These are phyloP conservation scores for Yamadazyma taylorii DNA, from an alignment of 1,139 yeast genomes.

Conservation along the genomic window DNA sequence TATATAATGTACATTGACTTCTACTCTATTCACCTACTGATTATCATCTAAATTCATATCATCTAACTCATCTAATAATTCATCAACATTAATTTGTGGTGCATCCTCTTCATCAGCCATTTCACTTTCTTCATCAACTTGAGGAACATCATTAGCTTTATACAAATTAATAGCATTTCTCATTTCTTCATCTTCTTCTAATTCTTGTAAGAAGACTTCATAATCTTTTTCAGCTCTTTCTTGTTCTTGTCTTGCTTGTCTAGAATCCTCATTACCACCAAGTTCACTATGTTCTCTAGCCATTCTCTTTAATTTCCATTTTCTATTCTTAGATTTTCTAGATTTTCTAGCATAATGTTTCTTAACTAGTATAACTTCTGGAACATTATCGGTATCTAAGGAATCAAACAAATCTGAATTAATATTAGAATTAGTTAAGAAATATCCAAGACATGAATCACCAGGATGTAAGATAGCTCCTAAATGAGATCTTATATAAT, in stretches of 20 bases:
- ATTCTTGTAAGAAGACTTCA: conserved; percentile 92
- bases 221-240: conserved; percentile 95
- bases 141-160: conserved; percentile 52
- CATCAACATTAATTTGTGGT: conserved; percentile 76
- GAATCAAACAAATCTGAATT: conserved; percentile 84
- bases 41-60: conserved; percentile 77
- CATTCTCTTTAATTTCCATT: conserved; percentile 98
- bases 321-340: conserved; percentile 75
- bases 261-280: conserved; percentile 73
- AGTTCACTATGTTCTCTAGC: conserved; percentile 91
- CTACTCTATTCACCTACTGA: conserved; percentile 2
- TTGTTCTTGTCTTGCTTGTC: conserved; percentile 83
- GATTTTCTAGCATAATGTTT: conserved; percentile 82
- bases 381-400: conserved; percentile 59
- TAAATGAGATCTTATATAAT: conserved; percentile 81
- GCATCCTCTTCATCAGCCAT: conserved; percentile 68
- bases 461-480: conserved; percentile 97
- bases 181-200: conserved; percentile 95
- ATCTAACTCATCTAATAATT: conserved; percentile 86
- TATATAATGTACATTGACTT: not conserved
- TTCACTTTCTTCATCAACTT: conserved; percentile 43
- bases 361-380: conserved; percentile 94
- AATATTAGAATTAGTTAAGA: conserved; percentile 76
- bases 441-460: conserved; percentile 91
- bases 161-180: conserved; percentile 89